Base-by-base conservation (phyloP, 2,329 filamentous ascomycete genomes). In the Colletotrichum agaves region DNA sequence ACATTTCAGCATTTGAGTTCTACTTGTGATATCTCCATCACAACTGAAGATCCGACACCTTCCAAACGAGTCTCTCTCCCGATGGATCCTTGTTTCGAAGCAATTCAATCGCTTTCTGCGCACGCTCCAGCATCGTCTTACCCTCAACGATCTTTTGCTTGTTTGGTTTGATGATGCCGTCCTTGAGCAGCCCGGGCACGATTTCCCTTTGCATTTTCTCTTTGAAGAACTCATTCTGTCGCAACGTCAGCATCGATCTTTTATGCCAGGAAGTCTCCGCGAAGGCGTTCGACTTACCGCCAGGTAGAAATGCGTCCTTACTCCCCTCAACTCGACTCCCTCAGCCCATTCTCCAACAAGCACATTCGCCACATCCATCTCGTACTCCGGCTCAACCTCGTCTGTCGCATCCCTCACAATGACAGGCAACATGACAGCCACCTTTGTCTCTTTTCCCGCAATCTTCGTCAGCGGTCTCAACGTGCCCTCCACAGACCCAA, bases 391-490 rank as follows among this genome's bases (percentile, higher is more conserved):
- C 64, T 75, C 78, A 12, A 81, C 75, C 1, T 78, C 78, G 3
- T 82, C 78, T 0, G 78, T 83, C 0, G 87, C 82, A 68, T 89
- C 84, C 53, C 77, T 80, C 53, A 88, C 70, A 63, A 90, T 87
- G 19, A 90, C 82, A 0, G 88, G 88, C 6, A 91, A 75, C 76
- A 90, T 82, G 19, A 90, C 75, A 0, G 87, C 88, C 1, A 90
- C 85, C 27, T 76, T 85, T 3, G 81, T 76, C 0, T 86, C 86
- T 2, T 59, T 74, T 67, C 80, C 75, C 0, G 85, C 86, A 35
- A 91, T 78, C 71, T 80, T 81, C 5, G 81, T 79, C 46, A 90
- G 75, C 4, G 83, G 86, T 35, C 73, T 72, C 13, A 89, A 70
- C 12, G 82, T 84, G 1, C 83, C 83, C 46, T 65, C 61, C 33